Base-by-base conservation (phyloP, 306 rosid species). In the Vicia sativa region DNA sequence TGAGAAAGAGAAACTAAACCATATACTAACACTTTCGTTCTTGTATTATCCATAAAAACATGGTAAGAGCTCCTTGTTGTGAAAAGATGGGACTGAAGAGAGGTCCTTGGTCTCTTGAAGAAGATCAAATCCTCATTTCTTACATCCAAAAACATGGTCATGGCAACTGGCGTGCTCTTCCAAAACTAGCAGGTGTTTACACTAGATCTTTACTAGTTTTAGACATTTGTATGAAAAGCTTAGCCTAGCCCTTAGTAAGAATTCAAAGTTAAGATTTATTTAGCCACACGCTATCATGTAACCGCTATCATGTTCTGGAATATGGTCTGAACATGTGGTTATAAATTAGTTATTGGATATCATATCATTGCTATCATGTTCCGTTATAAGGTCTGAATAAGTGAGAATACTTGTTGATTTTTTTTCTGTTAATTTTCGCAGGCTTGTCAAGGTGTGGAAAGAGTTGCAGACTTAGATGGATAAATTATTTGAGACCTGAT, bases 21-120 rank as follows among this genome's bases (percentile, higher is more conserved):
- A n/a, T n/a, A n/a, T 19, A 15, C 29, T 21, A 21, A 21, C 23
- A 21, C 23, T 21, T 38, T 18, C 7, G 6, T 16, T 50, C 9
- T 6, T 41, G 9, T 41, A 18, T 3, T 3, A 5, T 15, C 19
- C 46, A 26, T 18, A 16, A 34, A 48, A 1, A 19, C 41, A 93
- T 95, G 99, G 99, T 73, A 81, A 81, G 99, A 84, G 89, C 95
- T 82, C 96, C 99, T 72, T 95, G 99, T 83, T 90, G 99, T 73
- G 95, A 88, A 45, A 95, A 95, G 74, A 85, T 84, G 89, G 99
- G 99, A 28, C 37, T 95, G 69, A 95, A 88, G 75, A n/a, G n/a
- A 60, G 99, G 99, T 62, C 96, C 99, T 14, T 95, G 99, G 99
- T 80, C 90, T 23, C 35, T 85, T 13, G 91, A 95, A 26, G 99